Base-by-base conservation (phyloP, 352 stramenopile genomes). In the Globisporangium paddicum region DNA sequence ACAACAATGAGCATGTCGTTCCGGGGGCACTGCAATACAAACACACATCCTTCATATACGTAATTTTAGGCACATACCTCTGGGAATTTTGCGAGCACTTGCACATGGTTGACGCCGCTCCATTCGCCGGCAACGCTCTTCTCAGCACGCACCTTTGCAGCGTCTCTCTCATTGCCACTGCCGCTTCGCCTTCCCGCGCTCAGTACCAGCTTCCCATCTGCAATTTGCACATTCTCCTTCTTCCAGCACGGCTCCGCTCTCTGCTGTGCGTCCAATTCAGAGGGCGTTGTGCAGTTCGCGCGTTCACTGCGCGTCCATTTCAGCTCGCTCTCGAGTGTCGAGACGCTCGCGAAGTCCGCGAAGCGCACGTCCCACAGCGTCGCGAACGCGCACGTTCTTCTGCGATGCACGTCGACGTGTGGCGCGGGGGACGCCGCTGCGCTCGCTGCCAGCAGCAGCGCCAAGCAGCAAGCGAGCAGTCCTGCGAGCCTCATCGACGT, bases 341-440 rank as follows among this genome's bases (percentile, higher is more conserved):
- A 44, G 34, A 72, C 18, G 48, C 46, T 67, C 9, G 30, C 16
- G 8, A 58, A n/a, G 7, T 41, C 38, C 6, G 62, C 40, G 3
- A 69, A 62, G 14, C 68, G 48, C 2, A 56, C 59, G 30, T 63
- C 62, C 75, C 75, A 86, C 14, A 72, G 58, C 23, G 67, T 62
- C 41, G 60, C 55, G 40, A 65, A 57, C 18, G 68, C 71, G 53
- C 75, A 86, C 26, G 30, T 49, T 19, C 62, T 60, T 18, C 58
- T 21, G n/a, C 73, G 68, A 30, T 79, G 75, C 46, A 86, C 60
- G 9, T 18, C 28, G 16, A 54, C n/a, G 13, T 51, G 41, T 41
- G 40, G 1, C 5, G 19, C 34, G n/a, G 11, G 26, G 9, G 30
- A 32, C 5, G 41, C 41, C 3, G 2, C 21, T 19, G 45, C 23